Percentiles rank a stretch among this genome's conserved stretches.
Evolutionary conservation across 2,329 filamentous ascomycete species (phyloP).

Genomic region (Aspergillus sp.): DNA sequence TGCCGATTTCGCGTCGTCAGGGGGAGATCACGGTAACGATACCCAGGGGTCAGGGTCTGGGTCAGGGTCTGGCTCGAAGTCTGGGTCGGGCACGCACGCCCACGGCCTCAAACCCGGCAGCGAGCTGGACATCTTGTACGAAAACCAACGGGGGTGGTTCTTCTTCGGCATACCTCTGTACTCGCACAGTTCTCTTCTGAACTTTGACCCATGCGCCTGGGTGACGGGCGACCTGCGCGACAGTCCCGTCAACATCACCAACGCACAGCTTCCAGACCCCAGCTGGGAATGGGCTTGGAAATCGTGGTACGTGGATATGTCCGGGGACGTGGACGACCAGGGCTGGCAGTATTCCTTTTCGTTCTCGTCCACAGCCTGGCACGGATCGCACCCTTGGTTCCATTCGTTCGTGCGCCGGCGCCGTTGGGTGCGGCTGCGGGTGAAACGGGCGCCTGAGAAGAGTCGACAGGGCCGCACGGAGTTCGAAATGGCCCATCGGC

Average conservation of each 20-base stretch:
- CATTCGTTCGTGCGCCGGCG: constrained; percentile 90
- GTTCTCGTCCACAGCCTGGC: constrained; percentile 80
- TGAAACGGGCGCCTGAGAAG: constrained; percentile 53
- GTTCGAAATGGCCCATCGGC: constrained; percentile 55
- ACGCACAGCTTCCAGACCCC: constrained; percentile 89
- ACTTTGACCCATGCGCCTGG: constrained; percentile 84
- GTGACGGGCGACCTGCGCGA: constrained; percentile 63
- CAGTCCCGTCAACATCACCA: constrained; percentile 69
- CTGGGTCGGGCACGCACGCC: constrained; percentile 5
- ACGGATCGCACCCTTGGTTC: constrained; percentile 84
- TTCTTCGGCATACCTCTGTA: constrained; percentile 89
- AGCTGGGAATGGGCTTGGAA: constrained; percentile 88
- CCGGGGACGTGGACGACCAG: constrained; percentile 77
- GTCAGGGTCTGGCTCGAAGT: background rate
- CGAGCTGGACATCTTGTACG: constrained; percentile 84
- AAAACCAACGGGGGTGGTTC: constrained; percentile 90
- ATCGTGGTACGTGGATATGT: constrained; percentile 73
- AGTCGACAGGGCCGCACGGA: constrained; percentile 31
- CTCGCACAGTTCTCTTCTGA: constrained; percentile 77
- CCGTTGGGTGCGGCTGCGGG: constrained; percentile 79
- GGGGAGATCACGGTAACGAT: background rate
- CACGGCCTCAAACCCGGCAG: constrained; percentile 26
- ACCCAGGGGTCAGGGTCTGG: background rate
- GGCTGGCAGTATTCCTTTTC: constrained; percentile 97
- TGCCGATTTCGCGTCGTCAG: background rate